These are phyloP conservation scores for Beauveria asiatica DNA, from an alignment of 2,329 filamentous ascomycete species.

Conservation along the genomic window DNA sequence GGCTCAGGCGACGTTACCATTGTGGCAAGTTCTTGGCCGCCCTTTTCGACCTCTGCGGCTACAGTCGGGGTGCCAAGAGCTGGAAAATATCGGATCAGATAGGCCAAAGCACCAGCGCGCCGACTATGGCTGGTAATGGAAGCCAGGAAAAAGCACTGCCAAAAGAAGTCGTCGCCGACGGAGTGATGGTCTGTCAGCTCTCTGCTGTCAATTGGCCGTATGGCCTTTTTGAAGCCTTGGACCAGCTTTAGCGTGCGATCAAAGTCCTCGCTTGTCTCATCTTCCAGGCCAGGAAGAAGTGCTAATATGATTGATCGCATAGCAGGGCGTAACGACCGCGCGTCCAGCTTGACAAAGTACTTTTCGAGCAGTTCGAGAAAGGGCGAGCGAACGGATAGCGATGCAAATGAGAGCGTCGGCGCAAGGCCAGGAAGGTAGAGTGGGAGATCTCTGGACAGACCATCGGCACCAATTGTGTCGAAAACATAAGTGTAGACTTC, in stretches of 20 bases:
- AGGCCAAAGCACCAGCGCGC: slow-evolving; percentile 79
- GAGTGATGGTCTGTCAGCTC: slow-evolving; percentile 44
- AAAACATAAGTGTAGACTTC: slow-evolving; percentile 93
- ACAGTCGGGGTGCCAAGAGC: slow-evolving; percentile 17
- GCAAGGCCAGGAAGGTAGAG: slow-evolving; percentile 86
- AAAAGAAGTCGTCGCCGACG: slow-evolving; percentile 79
- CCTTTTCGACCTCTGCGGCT: slow-evolving; percentile 14
- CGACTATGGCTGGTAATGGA: slow-evolving; percentile 83
- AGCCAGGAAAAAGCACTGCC: slow-evolving; percentile 94
- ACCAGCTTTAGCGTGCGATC: slow-evolving; percentile 75
- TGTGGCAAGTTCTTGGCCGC: slow-evolving; percentile 41
- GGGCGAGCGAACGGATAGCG: slow-evolving; percentile 76
- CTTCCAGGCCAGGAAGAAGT: slow-evolving; percentile 85
- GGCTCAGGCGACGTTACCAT: slow-evolving; percentile 85
- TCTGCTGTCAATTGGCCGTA: slow-evolving; percentile 46
- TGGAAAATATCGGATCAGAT: slow-evolving; percentile 71
- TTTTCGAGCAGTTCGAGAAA: slow-evolving; percentile 79
- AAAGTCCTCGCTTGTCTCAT: slow-evolving; percentile 96
- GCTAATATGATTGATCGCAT: slow-evolving; percentile 84
- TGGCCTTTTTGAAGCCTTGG: slow-evolving; percentile 64
- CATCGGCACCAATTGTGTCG: slow-evolving; percentile 70
- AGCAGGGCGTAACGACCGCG: slow-evolving; percentile 68
- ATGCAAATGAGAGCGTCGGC: slow-evolving; percentile 87
- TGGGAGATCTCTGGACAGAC: slow-evolving; percentile 70
- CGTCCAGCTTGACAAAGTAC: slow-evolving; percentile 65